Percentiles rank a stretch among this genome's conserved stretches.
Conservation (phyloP, 177 flowering plant species). For the Tripterygium wilfordii region DNA sequence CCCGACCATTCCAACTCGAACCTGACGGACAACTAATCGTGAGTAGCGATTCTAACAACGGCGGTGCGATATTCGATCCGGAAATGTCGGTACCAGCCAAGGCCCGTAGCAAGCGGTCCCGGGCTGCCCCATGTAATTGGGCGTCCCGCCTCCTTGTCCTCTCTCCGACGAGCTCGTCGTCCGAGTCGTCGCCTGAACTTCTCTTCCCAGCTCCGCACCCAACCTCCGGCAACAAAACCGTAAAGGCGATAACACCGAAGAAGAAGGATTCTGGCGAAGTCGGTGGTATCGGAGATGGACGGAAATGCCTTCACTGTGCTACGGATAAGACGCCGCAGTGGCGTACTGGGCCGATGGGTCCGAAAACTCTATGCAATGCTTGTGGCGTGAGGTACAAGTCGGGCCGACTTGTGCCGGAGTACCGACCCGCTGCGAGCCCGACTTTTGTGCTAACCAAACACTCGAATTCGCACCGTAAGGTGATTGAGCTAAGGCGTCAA, state of each 20-base stretch:
- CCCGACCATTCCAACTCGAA: too few species aligned
- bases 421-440: slow-evolving; percentile 57
- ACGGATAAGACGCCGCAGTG: slow-evolving; percentile 77
- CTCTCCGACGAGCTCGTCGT: slow-evolving; percentile 18
- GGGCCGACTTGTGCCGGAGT: slow-evolving; percentile 55
- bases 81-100: slow-evolving; percentile 47
- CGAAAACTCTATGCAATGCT: slow-evolving; percentile 67
- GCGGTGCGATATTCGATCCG: not conserved
- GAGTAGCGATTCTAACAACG: not conserved
- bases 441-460: slow-evolving; percentile 44
- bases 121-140: slow-evolving; percentile 62
- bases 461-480: slow-evolving; percentile 57
- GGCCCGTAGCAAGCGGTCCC: slow-evolving; percentile 75
- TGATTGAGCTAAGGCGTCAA: slow-evolving; percentile 41
- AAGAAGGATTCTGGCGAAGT: slow-evolving; percentile 11
- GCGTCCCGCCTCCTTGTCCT: slow-evolving; percentile 45
- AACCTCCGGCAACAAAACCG: slow-evolving; percentile 15
- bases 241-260: slow-evolving; percentile 4
- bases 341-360: slow-evolving; percentile 75
- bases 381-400: slow-evolving; percentile 63
- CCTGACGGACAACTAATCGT: not conserved
- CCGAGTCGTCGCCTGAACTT: slow-evolving; percentile 25
- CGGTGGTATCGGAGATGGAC: slow-evolving; percentile 22
- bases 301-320: slow-evolving; percentile 60
- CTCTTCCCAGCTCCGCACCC: slow-evolving; percentile 1